Evolutionary conservation across 805 yeast genomes (phyloP).

Genomic region (Saturnispora quitensis): DNA sequence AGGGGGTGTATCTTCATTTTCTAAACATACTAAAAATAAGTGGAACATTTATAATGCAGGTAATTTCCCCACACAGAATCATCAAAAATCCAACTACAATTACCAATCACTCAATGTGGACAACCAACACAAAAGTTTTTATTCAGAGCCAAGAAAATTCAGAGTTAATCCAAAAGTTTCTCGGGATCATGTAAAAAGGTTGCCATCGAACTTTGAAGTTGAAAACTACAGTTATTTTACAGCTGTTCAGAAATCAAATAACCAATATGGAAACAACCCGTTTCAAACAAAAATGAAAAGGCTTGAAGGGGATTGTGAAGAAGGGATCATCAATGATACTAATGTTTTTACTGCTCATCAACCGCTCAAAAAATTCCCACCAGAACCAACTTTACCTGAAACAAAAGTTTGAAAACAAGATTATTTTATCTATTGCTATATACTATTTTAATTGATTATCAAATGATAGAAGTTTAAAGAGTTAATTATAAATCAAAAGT

Average conservation of each 20-base stretch:
- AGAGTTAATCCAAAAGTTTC: background rate
- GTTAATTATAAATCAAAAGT: background rate
- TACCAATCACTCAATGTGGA: background rate
- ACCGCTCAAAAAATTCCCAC: background rate
- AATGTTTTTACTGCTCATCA: too few species aligned
- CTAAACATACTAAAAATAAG: background rate
- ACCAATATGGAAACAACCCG: conserved; percentile 10
- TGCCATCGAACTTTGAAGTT: background rate
- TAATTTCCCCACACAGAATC: background rate
- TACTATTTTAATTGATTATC: background rate
- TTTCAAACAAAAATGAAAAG: conserved; percentile 4
- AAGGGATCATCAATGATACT: background rate
- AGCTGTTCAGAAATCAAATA: background rate
- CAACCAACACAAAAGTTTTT: background rate
- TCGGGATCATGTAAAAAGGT: background rate
- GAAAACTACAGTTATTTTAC: background rate
- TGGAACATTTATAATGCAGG: background rate
- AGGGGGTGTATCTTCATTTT: background rate
- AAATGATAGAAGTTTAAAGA: background rate
- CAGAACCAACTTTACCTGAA: background rate
- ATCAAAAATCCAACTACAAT: background rate
- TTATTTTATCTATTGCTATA: background rate
- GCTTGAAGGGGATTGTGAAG: background rate
- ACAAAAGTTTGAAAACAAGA: too few species aligned
- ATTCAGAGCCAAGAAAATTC: background rate